These are phyloP conservation scores for Larix sibirica DNA, from an alignment of 83 land plant genomes.

Conservation along the genomic window DNA sequence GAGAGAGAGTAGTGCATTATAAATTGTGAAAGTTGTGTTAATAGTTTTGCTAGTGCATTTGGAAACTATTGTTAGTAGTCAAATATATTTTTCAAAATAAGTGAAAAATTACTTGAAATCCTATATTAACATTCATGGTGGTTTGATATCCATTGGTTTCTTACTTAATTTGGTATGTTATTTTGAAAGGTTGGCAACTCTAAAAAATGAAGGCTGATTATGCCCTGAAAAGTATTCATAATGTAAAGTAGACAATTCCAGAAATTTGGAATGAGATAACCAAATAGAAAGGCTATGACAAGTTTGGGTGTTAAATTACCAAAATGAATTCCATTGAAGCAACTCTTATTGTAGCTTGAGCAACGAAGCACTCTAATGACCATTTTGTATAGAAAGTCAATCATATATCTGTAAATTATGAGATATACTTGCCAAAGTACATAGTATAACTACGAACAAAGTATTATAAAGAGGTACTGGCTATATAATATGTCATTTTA, in stretches of 20 bases:
- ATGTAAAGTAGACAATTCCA: constrained; percentile 30
- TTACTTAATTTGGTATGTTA: not conserved
- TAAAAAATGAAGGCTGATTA: constrained; percentile 43
- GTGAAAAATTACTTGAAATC: too few species aligned
- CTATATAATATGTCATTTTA: too few species aligned
- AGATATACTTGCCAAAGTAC: too few species aligned
- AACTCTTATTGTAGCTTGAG: not conserved
- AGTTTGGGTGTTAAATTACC: not conserved
- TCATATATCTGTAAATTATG: too few species aligned
- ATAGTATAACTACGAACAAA: too few species aligned
- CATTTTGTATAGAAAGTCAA: too few species aligned
- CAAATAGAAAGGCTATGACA: not conserved
- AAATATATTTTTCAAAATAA: not conserved
- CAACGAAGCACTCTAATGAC: too few species aligned
- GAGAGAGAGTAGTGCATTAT: not conserved
- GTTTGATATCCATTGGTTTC: not conserved
- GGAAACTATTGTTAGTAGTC: not conserved
- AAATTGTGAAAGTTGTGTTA: not conserved
- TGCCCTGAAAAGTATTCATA: constrained; percentile 27
- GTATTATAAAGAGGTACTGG: too few species aligned
- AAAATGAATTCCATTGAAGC: not conserved
- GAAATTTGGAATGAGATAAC: constrained; percentile 33
- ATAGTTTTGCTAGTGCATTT: not conserved
- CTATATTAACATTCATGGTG: not conserved
- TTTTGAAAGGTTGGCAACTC: constrained; percentile 40